Evolutionary conservation across 306 rosid species (phyloP), one percentile per base, ranked within the genome.

Genomic region (Pueraria montana): DNA sequence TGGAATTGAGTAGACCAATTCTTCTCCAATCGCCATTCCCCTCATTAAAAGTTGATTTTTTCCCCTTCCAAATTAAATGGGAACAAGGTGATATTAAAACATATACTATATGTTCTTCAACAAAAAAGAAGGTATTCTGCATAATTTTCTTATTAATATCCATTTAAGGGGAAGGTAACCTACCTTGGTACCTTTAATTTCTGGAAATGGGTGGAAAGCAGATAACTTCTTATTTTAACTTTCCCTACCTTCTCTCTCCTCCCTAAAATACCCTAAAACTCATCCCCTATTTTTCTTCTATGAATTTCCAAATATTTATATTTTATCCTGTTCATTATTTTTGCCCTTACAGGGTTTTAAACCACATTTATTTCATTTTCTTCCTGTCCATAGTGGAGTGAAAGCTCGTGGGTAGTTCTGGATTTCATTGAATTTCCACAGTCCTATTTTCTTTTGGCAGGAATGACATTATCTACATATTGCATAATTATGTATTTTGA

Each of bases 61-160:
- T 3, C 11, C 4, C 38, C 56, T 17, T 21, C 74, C 75, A 67
- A 66, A 67, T 67, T 67, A 42, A 46, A 66, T 68, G 4, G 55
- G 11, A 48, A 27, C 18, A 68, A 58, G 64, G 23, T 12, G 20
- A 38, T 36, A 66, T 64, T 65, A 20, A 74, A 36, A 59, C 56
- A 59, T 46, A 13, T 66, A 17, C 40, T 5, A 16, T 21, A 40
- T 26, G 62, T 30, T 72, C 52, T 72, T 49, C 13, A 59, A 27
- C 26, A 48, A 48, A 49, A 7, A 32, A 2, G 7, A 34, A 18
- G 49, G 70, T 26, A 27, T 64, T 52, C 75, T 65, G 32, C 42
- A 66, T 24, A 50, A 24, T 1, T 65, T 64, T 66, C 52, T 66
- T 45, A 16, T 20, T 30, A 76, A 83, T 59, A 69, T 58, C 53